Conservation (phyloP, 2,329 filamentous ascomycete genomes). For the Nectriaceae sp. region DNA sequence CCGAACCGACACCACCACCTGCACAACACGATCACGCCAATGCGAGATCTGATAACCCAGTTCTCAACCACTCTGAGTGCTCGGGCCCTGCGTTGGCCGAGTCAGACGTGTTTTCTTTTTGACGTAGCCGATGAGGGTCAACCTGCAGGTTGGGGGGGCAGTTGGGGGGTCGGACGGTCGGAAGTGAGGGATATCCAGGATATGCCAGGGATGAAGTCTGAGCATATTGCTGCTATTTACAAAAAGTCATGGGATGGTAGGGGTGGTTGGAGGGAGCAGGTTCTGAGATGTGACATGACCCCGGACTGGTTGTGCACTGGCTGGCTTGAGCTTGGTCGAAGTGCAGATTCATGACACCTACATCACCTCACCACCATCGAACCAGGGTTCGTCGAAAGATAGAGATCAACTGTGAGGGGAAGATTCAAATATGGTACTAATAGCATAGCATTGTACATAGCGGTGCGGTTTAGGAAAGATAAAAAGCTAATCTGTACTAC, state of each 20-base stretch:
- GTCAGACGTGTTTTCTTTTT: conserved; percentile 4
- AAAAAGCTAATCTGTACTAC: too few relatives aligned
- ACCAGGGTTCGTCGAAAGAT: too few relatives aligned
- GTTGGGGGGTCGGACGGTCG: background rate
- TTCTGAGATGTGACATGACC: background rate
- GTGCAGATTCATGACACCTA: too few relatives aligned
- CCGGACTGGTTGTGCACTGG: too few relatives aligned
- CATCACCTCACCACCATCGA: too few relatives aligned
- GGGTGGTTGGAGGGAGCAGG: background rate
- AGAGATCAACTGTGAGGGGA: too few relatives aligned
- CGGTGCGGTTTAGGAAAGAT: too few relatives aligned
- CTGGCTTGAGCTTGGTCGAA: too few relatives aligned
- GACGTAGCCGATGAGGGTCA: background rate
- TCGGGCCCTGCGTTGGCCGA: conserved; percentile 1
- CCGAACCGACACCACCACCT: background rate
- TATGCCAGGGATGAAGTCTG: background rate
- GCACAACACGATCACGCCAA: conserved; percentile 1
- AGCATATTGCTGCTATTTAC: background rate
- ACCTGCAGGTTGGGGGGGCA: background rate
- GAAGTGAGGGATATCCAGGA: background rate
- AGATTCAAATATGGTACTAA: too few relatives aligned
- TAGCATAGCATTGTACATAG: too few relatives aligned
- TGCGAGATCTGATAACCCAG: conserved; percentile 1
- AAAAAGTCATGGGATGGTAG: background rate
- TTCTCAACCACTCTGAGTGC: background rate